Base-by-base conservation (phyloP, 140 eudicot genomes). In the Flaveria floridana region DNA sequence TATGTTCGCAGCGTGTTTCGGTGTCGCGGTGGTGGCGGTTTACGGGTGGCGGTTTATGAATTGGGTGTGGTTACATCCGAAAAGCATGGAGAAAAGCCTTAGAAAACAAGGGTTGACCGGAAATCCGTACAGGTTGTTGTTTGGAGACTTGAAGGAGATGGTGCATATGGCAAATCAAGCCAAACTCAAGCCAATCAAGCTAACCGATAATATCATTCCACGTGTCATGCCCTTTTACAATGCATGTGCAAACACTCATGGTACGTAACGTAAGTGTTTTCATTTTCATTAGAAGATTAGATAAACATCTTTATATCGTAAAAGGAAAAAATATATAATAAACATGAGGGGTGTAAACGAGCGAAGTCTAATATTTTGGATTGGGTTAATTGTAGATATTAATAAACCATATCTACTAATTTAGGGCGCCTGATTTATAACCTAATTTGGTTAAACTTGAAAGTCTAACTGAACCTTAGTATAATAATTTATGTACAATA, bases 71-170 rank as follows among this genome's bases (percentile, higher is more conserved):
- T 59, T 76, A 13, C 58, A 6, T 0, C 85, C 85, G 6, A 81
- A 66, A 61, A 7, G 52, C 6, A 34, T 63, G 14, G 82, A 81
- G 53, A 81, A 55, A 39, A 34, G 6, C 16, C 85, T 81, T 0
- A 76, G 81, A 50, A 50, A 79, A 18, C 96, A 89, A 80, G 96
- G 92, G 4, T 69, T 87, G 61, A 55, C 12, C 4, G 92, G 96
- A 23, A 81, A 28, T 28, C 23, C 71, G 0, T 82, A 82, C 67
- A 57, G 12, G 67, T 51, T 76, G 3, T 73, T 82, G 48, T 71
- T 16, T 39, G 85, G 85, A 41, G 82, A 76, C 25, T 4, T 28
- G 26, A 81, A 76, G 28, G 76, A 81, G 48, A 48, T 65, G 68
- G 41, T 8, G n/a, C 10, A n/a, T 18, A 72, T 65, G 79, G 0